phyloP scores from a whole-genome alignment of 2,329 filamentous ascomycete species.

The Calonectria fujianensis region DNA sequence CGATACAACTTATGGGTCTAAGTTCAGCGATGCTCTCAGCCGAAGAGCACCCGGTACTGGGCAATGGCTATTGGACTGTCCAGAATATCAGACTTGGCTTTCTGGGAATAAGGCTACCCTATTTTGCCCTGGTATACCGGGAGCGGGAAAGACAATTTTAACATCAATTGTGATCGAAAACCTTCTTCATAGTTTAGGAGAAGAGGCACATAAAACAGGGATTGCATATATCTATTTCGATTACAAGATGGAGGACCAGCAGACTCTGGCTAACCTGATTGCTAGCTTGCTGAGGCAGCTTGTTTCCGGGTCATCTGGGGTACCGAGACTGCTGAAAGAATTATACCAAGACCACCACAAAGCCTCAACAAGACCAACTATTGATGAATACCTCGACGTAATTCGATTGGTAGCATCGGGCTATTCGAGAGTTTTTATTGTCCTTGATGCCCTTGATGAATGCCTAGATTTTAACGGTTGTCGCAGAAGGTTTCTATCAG shows the following conservation, averaged over 20 bases:
- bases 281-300: conserved; percentile 2
- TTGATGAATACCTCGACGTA: neutral
- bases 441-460: no score
- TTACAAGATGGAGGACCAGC: neutral
- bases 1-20: conserved; percentile 56
- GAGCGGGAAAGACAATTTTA: neutral
- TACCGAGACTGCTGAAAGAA: neutral
- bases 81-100: conserved; percentile 57
- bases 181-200: no score
- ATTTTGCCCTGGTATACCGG: conserved; percentile 60
- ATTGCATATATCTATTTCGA: conserved; percentile 22
- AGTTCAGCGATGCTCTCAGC: conserved; percentile 62
- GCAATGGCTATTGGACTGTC: conserved; percentile 64
- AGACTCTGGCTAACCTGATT: neutral
- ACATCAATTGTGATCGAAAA: neutral
- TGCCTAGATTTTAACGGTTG: neutral
- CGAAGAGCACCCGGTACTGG: conserved; percentile 61
- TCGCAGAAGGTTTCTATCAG: neutral
- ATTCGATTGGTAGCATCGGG: neutral
- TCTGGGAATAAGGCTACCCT: conserved; percentile 52
- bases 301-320: neutral
- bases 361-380: neutral
- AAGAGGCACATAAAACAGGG: neutral
- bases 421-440: conserved; percentile 40
- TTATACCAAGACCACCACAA: neutral